Evolutionary conservation across 108 stramenopile species (phyloP).

Genomic region (Asterionellopsis glacialis): DNA sequence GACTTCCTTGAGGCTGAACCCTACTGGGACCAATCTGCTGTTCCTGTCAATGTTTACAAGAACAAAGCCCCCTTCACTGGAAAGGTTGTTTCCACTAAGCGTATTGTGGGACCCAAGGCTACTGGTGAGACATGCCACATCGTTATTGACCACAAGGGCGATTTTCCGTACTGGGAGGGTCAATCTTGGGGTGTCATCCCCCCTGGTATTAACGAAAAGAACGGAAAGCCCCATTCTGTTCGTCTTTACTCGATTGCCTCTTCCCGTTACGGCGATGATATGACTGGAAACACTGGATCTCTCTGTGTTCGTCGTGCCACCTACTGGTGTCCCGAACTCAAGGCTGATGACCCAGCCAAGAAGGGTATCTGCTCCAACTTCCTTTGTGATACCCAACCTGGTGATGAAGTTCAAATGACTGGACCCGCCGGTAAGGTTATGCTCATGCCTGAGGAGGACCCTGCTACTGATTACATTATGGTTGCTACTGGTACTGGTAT

Average conservation of each 20-base stretch:
- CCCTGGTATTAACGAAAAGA: constrained; percentile 88
- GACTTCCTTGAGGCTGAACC: constrained; percentile 95
- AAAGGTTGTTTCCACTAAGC: constrained; percentile 94
- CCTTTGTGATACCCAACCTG: constrained; percentile 91
- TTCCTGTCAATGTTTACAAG: constrained; percentile 93
- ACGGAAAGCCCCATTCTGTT: constrained; percentile 94
- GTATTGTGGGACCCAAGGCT: constrained; percentile 96
- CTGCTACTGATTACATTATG: constrained; percentile 95
- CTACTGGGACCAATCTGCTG: constrained; percentile 87
- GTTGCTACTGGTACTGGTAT: constrained; percentile 98
- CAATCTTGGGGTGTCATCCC: constrained; percentile 97
- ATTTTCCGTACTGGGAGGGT: constrained; percentile 98
- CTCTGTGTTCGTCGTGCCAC: constrained; percentile 97
- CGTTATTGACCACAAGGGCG: constrained; percentile 95
- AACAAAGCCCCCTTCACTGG: constrained; percentile 95
- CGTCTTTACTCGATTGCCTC: constrained; percentile 98
- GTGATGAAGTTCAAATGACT: constrained; percentile 86
- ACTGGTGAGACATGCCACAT: constrained; percentile 98
- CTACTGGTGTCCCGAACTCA: constrained; percentile 91
- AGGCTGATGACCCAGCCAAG: constrained; percentile 96
- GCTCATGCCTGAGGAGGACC: constrained; percentile 96
- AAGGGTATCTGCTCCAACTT: constrained; percentile 99
- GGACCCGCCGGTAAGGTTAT: constrained; percentile 98
- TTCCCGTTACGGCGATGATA: constrained; percentile 96
- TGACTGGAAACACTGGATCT: constrained; percentile 93